Conservation (phyloP, 1,139 yeast species). For the Geotrichum australiense region DNA sequence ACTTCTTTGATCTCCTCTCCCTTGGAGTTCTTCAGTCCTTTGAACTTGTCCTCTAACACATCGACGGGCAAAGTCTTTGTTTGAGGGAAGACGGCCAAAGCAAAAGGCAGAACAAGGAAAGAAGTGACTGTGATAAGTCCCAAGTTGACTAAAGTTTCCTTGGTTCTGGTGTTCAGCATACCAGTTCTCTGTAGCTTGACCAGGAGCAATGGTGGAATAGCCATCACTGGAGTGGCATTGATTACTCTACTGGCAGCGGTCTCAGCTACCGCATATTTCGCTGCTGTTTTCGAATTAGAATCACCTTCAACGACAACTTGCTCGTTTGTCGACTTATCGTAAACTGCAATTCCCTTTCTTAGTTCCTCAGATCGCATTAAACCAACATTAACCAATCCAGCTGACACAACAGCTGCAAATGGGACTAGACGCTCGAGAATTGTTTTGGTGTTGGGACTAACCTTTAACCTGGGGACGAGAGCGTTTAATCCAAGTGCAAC, state of each 20-base stretch:
- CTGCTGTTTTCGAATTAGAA: conserved; percentile 64
- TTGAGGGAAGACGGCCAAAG: conserved; percentile 93
- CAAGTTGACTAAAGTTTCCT: conserved; percentile 64
- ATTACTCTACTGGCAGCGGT: conserved; percentile 93
- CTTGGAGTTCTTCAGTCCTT: conserved; percentile 50
- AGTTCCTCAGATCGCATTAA: conserved; percentile 95
- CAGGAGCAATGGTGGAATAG: conserved; percentile 77
- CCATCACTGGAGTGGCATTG: conserved; percentile 97
- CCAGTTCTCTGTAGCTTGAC: conserved; percentile 65
- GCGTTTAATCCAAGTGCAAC: conserved; percentile 92
- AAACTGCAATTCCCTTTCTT: conserved; percentile 74
- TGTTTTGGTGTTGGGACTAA: conserved; percentile 61
- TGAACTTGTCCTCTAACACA: conserved; percentile 58
- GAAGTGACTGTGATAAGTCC: conserved; percentile 83
- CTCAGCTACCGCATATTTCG: conserved; percentile 88
- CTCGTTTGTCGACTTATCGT: conserved; percentile 47
- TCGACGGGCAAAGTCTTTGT: conserved; percentile 53
- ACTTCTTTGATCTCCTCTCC: conserved; percentile 58
- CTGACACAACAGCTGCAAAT: conserved; percentile 95
- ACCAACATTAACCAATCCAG: conserved; percentile 89
- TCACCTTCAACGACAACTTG: conserved; percentile 46
- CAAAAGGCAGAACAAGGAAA: conserved; percentile 84
- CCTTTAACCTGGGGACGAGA: conserved; percentile 70
- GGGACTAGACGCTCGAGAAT: conserved; percentile 84
- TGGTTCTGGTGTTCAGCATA: conserved; percentile 43